Base-by-base conservation (phyloP, 2,329 filamentous ascomycete genomes). In the Ophiocordyceps camponoti-floridani region DNA sequence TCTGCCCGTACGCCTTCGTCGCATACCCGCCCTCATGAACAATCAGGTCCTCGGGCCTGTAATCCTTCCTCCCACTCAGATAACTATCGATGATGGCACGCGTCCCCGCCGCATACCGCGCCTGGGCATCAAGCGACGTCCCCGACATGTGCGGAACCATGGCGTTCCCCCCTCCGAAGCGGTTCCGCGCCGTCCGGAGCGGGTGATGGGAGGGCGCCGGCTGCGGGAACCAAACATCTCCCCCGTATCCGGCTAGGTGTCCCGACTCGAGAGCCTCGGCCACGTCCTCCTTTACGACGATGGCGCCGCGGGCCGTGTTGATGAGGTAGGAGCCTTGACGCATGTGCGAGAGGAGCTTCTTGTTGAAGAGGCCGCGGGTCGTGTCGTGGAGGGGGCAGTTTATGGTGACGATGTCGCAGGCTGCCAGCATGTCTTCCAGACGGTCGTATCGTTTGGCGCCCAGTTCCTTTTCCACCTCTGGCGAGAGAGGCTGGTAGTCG, bases 311-410 rank as follows among this genome's bases (percentile, higher is more conserved):
- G 55, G 91, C 91, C 31, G 91, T 98, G 82, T 98, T 98, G 71
- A 98, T 72, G 62, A 98, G 83, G 85, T 91, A 96, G 38, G 87
- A 83, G 58, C 87, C 82, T 11, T 12, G 33, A 35, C 33, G 33
- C 33, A 35, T 35, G 33, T 35, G 33, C 6, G 33, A 35, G 33
- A 96, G 89, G 58, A 96, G 75, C 43, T 96, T 86, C 82, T 95
- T 95, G 82, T 96, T 94, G 76, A 96, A 96, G 51, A 98, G 68
- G 54, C 89, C 89, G 50, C 79, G 77, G 33, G 91, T 98, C 78
- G 93, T 94, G 77, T 96, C 89, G 73, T 98, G 91, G 51, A 98
- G 78, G 45, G 91, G 91, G 76, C 88, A 95, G 81, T 98, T 98
- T 73, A 98, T 96, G 61, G 91, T 98, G 66, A 98, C 89, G 50